Evolutionary conservation across 2,329 filamentous ascomycete genomes (phyloP), one percentile per base, ranked within the genome.

Genomic region (Chaetothyriales sp.): DNA sequence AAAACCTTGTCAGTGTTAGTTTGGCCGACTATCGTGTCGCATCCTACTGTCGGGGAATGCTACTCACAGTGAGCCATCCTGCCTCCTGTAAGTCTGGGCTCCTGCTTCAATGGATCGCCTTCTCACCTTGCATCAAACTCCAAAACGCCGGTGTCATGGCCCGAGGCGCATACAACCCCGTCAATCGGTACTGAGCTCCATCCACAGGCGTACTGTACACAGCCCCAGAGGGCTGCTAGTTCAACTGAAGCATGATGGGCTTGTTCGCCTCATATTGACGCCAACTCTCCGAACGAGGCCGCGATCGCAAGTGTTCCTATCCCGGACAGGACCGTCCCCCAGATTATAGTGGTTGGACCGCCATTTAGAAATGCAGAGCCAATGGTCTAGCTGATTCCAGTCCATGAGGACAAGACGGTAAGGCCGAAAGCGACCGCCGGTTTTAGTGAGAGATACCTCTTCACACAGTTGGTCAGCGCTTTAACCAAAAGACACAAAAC

Each of bases 101-200:
- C 76, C 76, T 8, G 76, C 76, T 18, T 77, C 70, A 0, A 76
- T 76, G 56, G 74, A 78, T 10, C n/a, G 43, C 20, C 55, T 28
- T 5, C 19, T 47, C 46, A 20, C 19, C 46, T 22, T 20, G 28
- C 46, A 47, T 47, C 8, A 47, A 20, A 10, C 46, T 37, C 29
- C 29, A 37, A 37, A 47, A 22, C 9, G 18, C 25, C 9, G 19
- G 46, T 22, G 19, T 20, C 46, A 47, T 20, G 6, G n/a, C 28
- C 25, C 28, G 19, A 28, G 46, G 46, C 3, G 46, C 46, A 29
- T 22, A 47, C 46, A 47, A 8, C 18, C 19, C 46, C 19, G 45
- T 18, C 49, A 54, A 58, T 13, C 45, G 51, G 44, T 58, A 58
- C 47, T 58, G 56, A n/a, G 54, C 56, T 13, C 77, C 77, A 77